These are phyloP conservation scores for Saccharomycopsis fibuligera DNA, from an alignment of 805 yeast genomes.

Conservation along the genomic window DNA sequence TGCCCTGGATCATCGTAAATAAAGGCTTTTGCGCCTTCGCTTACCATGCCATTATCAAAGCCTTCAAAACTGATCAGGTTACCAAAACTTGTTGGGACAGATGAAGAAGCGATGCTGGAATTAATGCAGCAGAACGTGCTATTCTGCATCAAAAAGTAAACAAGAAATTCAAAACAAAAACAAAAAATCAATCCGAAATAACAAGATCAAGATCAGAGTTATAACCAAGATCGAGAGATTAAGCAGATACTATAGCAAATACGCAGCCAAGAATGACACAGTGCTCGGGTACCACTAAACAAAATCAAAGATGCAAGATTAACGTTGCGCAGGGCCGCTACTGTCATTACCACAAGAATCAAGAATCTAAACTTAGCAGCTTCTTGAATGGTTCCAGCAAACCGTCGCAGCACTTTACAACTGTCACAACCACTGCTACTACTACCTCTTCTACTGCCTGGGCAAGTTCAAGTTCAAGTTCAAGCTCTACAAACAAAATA, in stretches of 20 bases:
- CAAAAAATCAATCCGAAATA: too few relatives aligned
- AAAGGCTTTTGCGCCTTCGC: too few relatives aligned
- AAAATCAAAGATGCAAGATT: slow-evolving; percentile 36
- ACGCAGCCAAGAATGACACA: slow-evolving; percentile 25
- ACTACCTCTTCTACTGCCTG: not conserved
- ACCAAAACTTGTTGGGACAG: too few relatives aligned
- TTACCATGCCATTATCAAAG: too few relatives aligned
- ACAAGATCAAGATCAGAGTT: too few relatives aligned
- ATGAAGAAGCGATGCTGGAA: too few relatives aligned
- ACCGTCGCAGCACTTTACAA: not conserved
- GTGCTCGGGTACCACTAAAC: slow-evolving; percentile 38
- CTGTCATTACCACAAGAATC: slow-evolving; percentile 32
- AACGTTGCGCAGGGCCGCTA: slow-evolving; percentile 24
- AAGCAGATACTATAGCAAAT: too few relatives aligned
- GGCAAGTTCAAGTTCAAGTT: not conserved
- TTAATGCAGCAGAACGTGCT: too few relatives aligned
- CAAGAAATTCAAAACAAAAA: not conserved
- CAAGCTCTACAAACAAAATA: not conserved
- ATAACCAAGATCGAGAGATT: too few relatives aligned
- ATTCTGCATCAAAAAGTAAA: not conserved
- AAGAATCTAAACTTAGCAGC: slow-evolving; percentile 9
- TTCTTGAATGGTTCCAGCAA: not conserved
- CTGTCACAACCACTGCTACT: not conserved
- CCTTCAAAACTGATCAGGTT: too few relatives aligned
- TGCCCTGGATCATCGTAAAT: too few relatives aligned